These are phyloP conservation scores for Tylopilus balloui DNA, from an alignment of 768 basidiomycete genomes.

Conservation along the genomic window DNA sequence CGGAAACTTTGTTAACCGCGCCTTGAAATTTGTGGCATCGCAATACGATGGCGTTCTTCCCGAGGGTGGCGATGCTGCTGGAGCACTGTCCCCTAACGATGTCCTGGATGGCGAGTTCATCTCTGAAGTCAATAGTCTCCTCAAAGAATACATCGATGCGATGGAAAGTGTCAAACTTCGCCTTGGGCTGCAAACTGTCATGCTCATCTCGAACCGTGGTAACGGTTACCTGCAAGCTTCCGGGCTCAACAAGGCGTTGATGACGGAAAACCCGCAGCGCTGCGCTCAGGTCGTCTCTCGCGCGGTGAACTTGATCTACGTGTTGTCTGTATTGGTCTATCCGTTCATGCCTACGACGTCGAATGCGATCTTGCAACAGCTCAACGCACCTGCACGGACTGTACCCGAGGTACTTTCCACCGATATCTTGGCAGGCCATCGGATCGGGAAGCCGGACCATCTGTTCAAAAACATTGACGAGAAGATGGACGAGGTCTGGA, in stretches of 20 bases:
- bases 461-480: conserved; percentile 95
- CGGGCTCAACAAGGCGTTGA: conserved; percentile 84
- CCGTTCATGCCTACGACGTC: conserved; percentile 97
- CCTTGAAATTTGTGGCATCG: conserved; percentile 85
- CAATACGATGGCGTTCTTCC: conserved; percentile 81
- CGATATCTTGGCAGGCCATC: conserved; percentile 86
- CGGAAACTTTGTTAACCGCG: conserved; percentile 96
- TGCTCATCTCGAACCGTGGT: conserved; percentile 83
- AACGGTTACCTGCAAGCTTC: conserved; percentile 95
- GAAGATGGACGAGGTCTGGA: conserved; percentile 80
- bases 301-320: conserved; percentile 89
- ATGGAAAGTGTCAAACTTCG: conserved; percentile 94
- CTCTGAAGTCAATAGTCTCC: conserved; percentile 67
- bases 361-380: conserved; percentile 73
- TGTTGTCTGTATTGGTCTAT: conserved; percentile 77
- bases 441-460: conserved; percentile 80
- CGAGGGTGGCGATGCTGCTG: conserved; percentile 65
- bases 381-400: conserved; percentile 82
- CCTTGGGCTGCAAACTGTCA: conserved; percentile 79
- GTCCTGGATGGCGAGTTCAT: conserved; percentile 71
- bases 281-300: conserved; percentile 89
- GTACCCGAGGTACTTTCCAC: conserved; percentile 69
- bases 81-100: conserved; percentile 66
- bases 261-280: conserved; percentile 73
- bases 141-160: conserved; percentile 75